Conservation (phyloP, 257 asterid species). For the Thymus mandschuricus region DNA sequence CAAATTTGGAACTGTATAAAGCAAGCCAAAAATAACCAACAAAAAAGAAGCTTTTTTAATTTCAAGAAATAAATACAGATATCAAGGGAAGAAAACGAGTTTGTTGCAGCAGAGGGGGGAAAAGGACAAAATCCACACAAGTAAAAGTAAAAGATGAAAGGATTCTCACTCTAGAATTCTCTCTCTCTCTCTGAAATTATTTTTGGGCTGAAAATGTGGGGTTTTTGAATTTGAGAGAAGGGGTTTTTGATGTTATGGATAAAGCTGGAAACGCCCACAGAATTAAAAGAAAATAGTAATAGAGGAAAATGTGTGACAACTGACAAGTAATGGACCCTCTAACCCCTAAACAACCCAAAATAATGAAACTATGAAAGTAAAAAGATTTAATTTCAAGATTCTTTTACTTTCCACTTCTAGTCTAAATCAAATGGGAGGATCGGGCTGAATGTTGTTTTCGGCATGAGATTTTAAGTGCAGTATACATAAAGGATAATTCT, state of each 20-base stretch:
- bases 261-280: conserved; percentile 34
- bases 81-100: conserved; percentile 36
- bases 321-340: too few species aligned
- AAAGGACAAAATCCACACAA: conserved; percentile 32
- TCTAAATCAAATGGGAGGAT: not conserved
- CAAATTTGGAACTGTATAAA: too few species aligned
- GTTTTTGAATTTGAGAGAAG: not conserved
- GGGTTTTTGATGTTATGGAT: not conserved
- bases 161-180: conserved; percentile 4
- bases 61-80: conserved; percentile 12
- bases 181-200: not conserved
- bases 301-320: not conserved
- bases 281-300: conserved; percentile 9
- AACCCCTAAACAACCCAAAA: too few species aligned
- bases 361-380: not conserved
- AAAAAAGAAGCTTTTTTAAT: not conserved
- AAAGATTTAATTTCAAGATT: conserved; percentile 19
- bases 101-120: conserved; percentile 29
- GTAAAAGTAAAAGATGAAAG: not conserved
- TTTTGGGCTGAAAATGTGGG: not conserved
- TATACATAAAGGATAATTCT: too few species aligned
- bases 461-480: too few species aligned
- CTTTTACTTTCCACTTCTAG: conserved; percentile 26
- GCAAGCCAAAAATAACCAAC: too few species aligned
- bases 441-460: too few species aligned